phyloP scores from a whole-genome alignment of 345 rosid species.

The Pistacia vera region DNA sequence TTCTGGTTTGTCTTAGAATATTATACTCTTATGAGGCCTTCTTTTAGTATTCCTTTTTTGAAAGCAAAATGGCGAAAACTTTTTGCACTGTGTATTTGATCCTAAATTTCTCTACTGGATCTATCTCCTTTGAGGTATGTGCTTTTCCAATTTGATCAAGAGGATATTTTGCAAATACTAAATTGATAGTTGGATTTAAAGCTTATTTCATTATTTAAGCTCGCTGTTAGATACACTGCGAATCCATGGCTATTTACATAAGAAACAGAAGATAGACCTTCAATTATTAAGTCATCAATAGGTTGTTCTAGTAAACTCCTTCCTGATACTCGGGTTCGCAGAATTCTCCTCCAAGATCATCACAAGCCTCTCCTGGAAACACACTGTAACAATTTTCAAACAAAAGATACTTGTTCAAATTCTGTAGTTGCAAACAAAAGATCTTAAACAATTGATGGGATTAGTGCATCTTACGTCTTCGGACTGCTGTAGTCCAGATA shows the following conservation, averaged over 20 bases:
- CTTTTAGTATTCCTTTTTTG: not conserved
- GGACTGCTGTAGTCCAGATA: constrained; percentile 64
- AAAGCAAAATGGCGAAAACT: not conserved
- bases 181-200: not conserved
- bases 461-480: constrained; percentile 55
- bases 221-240: not conserved
- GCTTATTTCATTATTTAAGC: not conserved
- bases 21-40: not conserved
- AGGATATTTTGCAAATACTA: not conserved
- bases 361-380: constrained; percentile 79
- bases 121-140: not conserved
- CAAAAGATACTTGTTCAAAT: not conserved
- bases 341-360: constrained; percentile 96
- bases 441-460: not conserved
- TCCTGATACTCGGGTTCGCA: constrained; percentile 61
- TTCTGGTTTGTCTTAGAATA: not conserved
- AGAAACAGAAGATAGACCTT: not conserved
- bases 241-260: constrained; percentile 3
- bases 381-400: constrained; percentile 45
- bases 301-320: constrained; percentile 34
- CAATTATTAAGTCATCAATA: not conserved
- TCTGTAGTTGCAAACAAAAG: not conserved
- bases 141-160: not conserved
- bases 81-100: not conserved
- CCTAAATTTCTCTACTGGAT: not conserved